These are phyloP conservation scores for Coleophoma eucalyptorum DNA, from an alignment of 2,329 filamentous ascomycete species.

Conservation along the genomic window DNA sequence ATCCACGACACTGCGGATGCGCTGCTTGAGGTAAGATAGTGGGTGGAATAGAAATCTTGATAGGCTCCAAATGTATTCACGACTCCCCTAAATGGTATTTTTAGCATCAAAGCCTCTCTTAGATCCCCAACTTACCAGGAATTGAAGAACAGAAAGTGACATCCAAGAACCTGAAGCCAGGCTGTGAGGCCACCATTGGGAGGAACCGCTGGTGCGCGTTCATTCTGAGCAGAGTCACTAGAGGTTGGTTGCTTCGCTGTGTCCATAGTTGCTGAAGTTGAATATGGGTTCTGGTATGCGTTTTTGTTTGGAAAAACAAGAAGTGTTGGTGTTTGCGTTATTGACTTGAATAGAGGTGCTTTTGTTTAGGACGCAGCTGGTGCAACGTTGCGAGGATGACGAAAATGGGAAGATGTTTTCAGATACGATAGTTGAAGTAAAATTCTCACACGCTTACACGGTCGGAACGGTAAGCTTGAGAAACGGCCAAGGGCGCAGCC, in stretches of 20 bases:
- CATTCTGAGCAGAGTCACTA: not conserved
- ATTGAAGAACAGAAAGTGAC: conserved; percentile 11
- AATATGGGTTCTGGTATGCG: too few relatives aligned
- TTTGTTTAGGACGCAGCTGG: too few relatives aligned
- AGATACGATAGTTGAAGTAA: too few relatives aligned
- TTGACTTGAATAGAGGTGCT: too few relatives aligned
- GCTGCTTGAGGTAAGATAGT: conserved; percentile 24
- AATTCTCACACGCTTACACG: too few relatives aligned
- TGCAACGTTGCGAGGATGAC: too few relatives aligned
- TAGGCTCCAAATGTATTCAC: conserved; percentile 37
- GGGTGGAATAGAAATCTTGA: conserved; percentile 33
- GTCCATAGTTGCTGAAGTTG: not conserved
- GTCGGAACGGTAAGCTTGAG: too few relatives aligned
- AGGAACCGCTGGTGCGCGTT: not conserved
- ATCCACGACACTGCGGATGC: conserved; percentile 41
- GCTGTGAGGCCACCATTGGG: conserved; percentile 47
- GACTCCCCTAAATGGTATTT: conserved; percentile 6
- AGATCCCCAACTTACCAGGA: conserved; percentile 3
- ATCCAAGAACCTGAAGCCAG: conserved; percentile 50
- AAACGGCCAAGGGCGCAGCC: too few relatives aligned
- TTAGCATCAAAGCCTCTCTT: not conserved
- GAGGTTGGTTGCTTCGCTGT: not conserved
- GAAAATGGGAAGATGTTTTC: too few relatives aligned
- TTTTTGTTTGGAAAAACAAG: too few relatives aligned
- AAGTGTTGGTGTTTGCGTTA: too few relatives aligned